These are phyloP conservation scores for Hapsidospora chrysogenum DNA, from an alignment of 495 filamentous ascomycete species.

Conservation along the genomic window DNA sequence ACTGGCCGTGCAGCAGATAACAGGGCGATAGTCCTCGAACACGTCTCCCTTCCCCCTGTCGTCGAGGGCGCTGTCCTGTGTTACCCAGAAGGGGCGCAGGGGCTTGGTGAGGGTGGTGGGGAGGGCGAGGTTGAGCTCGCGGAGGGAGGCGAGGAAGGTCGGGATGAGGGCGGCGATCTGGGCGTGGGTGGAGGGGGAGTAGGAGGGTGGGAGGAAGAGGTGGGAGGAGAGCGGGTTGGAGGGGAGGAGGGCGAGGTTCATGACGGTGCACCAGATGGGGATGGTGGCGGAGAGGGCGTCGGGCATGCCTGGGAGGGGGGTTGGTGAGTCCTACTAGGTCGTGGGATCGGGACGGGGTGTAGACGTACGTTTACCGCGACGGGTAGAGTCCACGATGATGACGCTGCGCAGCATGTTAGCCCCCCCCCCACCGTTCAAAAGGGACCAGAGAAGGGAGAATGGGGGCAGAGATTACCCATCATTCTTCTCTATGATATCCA, in stretches of 20 bases:
- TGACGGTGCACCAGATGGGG: slow-evolving; percentile 78
- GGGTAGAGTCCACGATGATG: slow-evolving; percentile 90
- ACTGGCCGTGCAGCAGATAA: slow-evolving; percentile 73
- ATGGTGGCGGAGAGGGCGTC: slow-evolving; percentile 88
- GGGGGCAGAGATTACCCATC: slow-evolving; percentile 39
- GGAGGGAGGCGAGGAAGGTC: slow-evolving; percentile 45
- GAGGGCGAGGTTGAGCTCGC: slow-evolving; percentile 21
- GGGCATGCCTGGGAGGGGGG: slow-evolving; percentile 47
- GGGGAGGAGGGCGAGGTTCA: slow-evolving; percentile 71
- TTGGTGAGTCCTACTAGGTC: not conserved
- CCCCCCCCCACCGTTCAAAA: not conserved
- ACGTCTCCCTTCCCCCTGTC: slow-evolving; percentile 9
- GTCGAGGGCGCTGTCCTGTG: slow-evolving; percentile 24
- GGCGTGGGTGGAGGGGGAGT: slow-evolving; percentile 49
- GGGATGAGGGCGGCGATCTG: slow-evolving; percentile 58
- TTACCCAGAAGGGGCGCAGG: slow-evolving; percentile 46
- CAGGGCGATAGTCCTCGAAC: slow-evolving; percentile 40
- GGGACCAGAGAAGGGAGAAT: too few relatives aligned
- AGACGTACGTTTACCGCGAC: slow-evolving; percentile 64
- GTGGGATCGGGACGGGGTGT: not conserved
- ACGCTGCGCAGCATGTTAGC: slow-evolving; percentile 32
- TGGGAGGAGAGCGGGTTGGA: slow-evolving; percentile 41
- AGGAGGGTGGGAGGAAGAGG: slow-evolving; percentile 49
- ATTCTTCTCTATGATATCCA: slow-evolving; percentile 40
- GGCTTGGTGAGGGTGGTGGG: slow-evolving; percentile 32